These are phyloP conservation scores for Fusarium chuoi DNA, from an alignment of 2,329 filamentous ascomycete species.

Conservation along the genomic window DNA sequence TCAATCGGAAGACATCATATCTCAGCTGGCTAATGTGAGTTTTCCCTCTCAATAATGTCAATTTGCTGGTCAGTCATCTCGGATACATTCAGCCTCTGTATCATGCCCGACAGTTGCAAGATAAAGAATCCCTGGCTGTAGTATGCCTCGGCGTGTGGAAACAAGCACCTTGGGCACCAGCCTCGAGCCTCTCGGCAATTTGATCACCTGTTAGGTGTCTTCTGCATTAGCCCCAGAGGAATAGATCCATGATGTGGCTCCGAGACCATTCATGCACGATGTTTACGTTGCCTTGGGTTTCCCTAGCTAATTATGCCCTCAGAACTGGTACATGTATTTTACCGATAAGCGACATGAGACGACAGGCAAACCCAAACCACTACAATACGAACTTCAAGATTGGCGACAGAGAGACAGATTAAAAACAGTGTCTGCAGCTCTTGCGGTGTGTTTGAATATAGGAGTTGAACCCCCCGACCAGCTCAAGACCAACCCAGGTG, in stretches of 20 bases:
- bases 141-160: slow-evolving; percentile 4
- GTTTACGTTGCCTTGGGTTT: neutral
- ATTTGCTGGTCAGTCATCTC: slow-evolving; percentile 11
- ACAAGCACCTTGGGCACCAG: neutral
- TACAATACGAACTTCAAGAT: slow-evolving; percentile 77
- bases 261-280: neutral
- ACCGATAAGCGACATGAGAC: slow-evolving; percentile 98
- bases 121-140: neutral
- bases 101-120: slow-evolving; percentile 8
- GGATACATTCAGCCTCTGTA: slow-evolving; percentile 50
- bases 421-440: slow-evolving; percentile 94
- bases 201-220: neutral
- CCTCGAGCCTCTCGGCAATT: neutral
- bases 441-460: slow-evolving; percentile 95
- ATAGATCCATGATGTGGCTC: neutral
- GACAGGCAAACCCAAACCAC: slow-evolving; percentile 83
- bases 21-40: slow-evolving; percentile 81
- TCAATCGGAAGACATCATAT: slow-evolving; percentile 88
- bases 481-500: slow-evolving; percentile 92
- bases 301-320: slow-evolving; percentile 33
- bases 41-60: slow-evolving; percentile 26
- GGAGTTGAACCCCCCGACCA: slow-evolving; percentile 98
- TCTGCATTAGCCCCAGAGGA: neutral
- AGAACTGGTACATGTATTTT: slow-evolving; percentile 99
- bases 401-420: slow-evolving; percentile 97